These are phyloP conservation scores for Phytophthora citricola DNA, from an alignment of 352 stramenopile genomes.

Conservation along the genomic window DNA sequence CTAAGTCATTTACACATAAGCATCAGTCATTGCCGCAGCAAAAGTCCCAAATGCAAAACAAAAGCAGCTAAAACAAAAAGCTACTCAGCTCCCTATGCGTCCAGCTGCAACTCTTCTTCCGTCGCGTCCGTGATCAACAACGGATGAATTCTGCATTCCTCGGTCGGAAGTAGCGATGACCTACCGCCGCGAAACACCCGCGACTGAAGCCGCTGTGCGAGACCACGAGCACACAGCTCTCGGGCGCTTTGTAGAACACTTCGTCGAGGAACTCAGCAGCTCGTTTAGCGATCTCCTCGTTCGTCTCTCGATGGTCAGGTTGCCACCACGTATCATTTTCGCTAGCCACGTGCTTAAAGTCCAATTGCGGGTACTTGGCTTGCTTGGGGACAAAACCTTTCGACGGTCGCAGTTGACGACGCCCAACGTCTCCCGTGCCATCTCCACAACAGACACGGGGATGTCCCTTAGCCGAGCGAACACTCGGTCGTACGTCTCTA, in stretches of 20 bases:
- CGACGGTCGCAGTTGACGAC: slow-evolving; percentile 72
- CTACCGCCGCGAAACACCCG: slow-evolving; percentile 62
- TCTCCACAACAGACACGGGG: slow-evolving; percentile 61
- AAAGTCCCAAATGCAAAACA: slow-evolving; percentile 5
- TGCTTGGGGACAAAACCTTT: slow-evolving; percentile 49
- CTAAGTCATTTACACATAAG: slow-evolving; percentile 33
- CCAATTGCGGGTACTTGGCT: slow-evolving; percentile 48
- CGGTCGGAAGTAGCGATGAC: slow-evolving; percentile 70
- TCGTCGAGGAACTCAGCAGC: slow-evolving; percentile 58
- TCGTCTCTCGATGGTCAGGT: slow-evolving; percentile 62
- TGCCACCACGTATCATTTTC: slow-evolving; percentile 67
- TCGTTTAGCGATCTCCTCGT: slow-evolving; percentile 61
- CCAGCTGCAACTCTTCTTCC: slow-evolving; percentile 31
- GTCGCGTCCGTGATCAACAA: slow-evolving; percentile 55
- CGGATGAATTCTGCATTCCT: slow-evolving; percentile 72
- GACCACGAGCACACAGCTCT: slow-evolving; percentile 60
- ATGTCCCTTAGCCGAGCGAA: slow-evolving; percentile 37
- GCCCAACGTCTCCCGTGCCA: slow-evolving; percentile 68
- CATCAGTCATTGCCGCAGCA: slow-evolving; percentile 11
- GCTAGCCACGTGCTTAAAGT: slow-evolving; percentile 53
- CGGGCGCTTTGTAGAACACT: slow-evolving; percentile 42
- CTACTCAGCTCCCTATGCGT: slow-evolving; percentile 5
- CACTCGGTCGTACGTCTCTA: slow-evolving; percentile 63
- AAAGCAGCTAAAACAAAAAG: background rate
- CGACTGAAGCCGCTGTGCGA: slow-evolving; percentile 76